Base-by-base conservation (phyloP, 2,329 filamentous ascomycete genomes). In the Plenodomus lindquistii region DNA sequence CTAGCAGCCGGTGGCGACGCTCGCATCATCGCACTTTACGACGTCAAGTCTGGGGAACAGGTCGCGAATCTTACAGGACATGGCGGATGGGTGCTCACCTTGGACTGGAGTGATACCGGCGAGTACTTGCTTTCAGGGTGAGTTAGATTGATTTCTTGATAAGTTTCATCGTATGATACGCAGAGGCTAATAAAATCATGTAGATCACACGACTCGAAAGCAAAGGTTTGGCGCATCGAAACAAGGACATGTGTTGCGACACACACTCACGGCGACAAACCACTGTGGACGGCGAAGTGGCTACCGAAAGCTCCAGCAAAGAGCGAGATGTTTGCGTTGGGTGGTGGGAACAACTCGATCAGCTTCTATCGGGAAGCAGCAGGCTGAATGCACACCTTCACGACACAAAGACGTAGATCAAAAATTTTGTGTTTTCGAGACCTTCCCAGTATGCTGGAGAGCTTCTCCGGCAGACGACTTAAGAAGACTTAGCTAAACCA, bases 181-280 rank as follows among this genome's bases (percentile, higher is more conserved):
- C 22, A 24, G 10, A 24, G 22, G 6, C 20, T 47, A 31, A 17
- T 11, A 7, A 11, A 15, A 19, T 27, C 4, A 24, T 9, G 37
- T 48, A 84, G 81, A 40, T 85, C 88, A 1, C 91, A 95, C 71
- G 92, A 97, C 67, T 93, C 94, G 31, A 97, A 96, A 73, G 90
- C 89, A 52, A 97, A 96, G 74, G 89, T 97, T 22, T 99, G 94
- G 94, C 93, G 90, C 22, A 83, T 97, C 50, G 91, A 96, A 63
- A 83, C 86, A 27, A 83, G 85, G 47, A 80, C 81, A 4, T 97
- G 94, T 68, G 94, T 99, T 37, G 91, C 93, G 11, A 99, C 94
- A 9, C 91, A 96, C 69, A 92, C 87, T 48, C 92, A 97, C 76
- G 91, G 89, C 5, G 92, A 74, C 34, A 72, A 71, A 54, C 65